Conservation (phyloP, 768 basidiomycete genomes). For the Psilocybe sp. region DNA sequence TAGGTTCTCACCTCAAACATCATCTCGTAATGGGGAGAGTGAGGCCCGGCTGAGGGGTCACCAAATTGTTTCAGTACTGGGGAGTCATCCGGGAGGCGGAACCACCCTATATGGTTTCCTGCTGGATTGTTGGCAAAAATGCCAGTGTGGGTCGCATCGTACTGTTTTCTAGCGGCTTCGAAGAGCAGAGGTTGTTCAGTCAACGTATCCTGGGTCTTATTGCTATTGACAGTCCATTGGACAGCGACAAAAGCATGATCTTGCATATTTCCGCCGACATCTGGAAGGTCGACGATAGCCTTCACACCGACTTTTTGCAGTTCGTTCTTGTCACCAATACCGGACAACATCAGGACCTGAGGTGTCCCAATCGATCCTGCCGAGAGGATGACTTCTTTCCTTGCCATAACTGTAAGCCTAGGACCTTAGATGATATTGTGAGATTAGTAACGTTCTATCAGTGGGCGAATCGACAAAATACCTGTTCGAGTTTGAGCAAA, state of each 20-base stretch:
- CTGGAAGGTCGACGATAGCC: slow-evolving; percentile 26
- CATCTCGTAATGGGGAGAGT: slow-evolving; percentile 12
- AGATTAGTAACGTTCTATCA: neutral
- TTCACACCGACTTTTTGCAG: slow-evolving; percentile 21
- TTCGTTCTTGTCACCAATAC: slow-evolving; percentile 26
- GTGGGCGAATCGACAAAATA: neutral
- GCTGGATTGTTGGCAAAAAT: neutral
- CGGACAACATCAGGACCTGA: slow-evolving; percentile 30
- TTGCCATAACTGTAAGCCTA: slow-evolving; percentile 13
- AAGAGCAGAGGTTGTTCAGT: slow-evolving; percentile 1
- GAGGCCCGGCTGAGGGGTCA: slow-evolving; percentile 9
- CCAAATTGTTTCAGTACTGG: slow-evolving; percentile 5
- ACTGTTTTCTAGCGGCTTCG: neutral
- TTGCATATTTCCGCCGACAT: slow-evolving; percentile 31
- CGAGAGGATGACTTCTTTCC: slow-evolving; percentile 34
- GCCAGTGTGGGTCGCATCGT: neutral
- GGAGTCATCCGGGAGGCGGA: slow-evolving; percentile 7
- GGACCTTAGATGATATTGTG: neutral
- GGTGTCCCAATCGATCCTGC: slow-evolving; percentile 34
- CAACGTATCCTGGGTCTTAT: slow-evolving; percentile 14
- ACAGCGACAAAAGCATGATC: slow-evolving; percentile 25
- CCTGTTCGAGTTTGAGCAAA: slow-evolving; percentile 1
- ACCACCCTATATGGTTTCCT: slow-evolving; percentile 9
- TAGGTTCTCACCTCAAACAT: slow-evolving; percentile 8
- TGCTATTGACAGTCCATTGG: slow-evolving; percentile 19